Evolutionary conservation across 2,329 filamentous ascomycete genomes (phyloP).

Genomic region (Colletotrichum caudatum): DNA sequence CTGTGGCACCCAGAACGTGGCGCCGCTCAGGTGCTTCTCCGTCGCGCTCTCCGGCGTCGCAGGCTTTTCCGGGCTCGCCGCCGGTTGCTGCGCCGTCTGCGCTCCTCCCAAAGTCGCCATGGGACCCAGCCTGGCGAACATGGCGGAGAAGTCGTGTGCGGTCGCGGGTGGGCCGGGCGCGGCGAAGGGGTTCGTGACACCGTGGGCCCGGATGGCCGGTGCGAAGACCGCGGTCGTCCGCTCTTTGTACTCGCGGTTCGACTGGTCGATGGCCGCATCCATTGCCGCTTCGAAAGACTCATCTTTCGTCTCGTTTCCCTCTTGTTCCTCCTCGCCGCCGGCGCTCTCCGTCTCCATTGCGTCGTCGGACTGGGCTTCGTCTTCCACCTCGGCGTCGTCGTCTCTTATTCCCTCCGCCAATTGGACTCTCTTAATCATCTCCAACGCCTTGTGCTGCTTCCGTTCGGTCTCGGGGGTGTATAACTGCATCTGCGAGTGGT

Average conservation of each 20-base stretch:
- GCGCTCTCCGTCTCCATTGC: neutral
- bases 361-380: neutral
- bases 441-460: neutral
- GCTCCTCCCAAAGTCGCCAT: neutral
- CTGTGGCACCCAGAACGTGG: neutral
- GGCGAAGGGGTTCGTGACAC: neutral
- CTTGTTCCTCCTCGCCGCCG: neutral
- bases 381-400: neutral
- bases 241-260: neutral
- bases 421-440: neutral
- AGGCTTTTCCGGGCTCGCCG: neutral
- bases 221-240: neutral
- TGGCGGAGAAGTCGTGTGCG: neutral
- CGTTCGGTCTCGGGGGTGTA: neutral
- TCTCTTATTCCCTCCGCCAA: neutral
- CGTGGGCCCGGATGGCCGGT: neutral
- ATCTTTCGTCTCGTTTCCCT: neutral
- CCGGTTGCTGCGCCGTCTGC: too few species aligned
- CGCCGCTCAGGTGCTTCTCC: neutral
- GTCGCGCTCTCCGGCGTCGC: neutral
- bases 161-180: neutral
- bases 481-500: neutral
- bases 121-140: neutral
- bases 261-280: neutral
- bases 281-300: neutral